phyloP scores from a whole-genome alignment of 441 rosid genomes.

The Dalechampia spathulata region DNA sequence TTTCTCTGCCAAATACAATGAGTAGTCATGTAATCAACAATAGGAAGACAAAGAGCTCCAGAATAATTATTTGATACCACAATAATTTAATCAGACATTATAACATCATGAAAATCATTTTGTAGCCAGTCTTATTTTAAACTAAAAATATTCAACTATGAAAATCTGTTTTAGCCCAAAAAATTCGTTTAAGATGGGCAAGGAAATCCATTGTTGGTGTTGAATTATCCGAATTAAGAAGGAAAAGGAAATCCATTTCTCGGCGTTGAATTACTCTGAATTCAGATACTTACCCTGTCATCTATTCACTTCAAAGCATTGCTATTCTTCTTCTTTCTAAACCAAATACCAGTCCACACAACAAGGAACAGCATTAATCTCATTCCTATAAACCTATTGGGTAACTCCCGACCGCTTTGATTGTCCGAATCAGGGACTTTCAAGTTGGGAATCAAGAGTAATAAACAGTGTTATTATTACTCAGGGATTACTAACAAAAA shows the following conservation, averaged over 20 bases:
- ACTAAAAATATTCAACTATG: no score
- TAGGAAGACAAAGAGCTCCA: background rate
- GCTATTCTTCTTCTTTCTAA: background rate
- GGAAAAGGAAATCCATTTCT: no score
- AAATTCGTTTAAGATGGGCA: no score
- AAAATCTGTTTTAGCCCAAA: no score
- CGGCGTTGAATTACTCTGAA: no score
- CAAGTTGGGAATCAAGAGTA: background rate
- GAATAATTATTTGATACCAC: background rate
- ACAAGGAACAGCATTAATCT: background rate
- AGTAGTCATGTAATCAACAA: constrained; percentile 9
- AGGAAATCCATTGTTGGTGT: no score
- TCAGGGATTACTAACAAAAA: background rate
- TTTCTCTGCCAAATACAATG: constrained; percentile 58
- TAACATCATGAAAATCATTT: background rate
- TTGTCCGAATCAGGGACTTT: background rate
- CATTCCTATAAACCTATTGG: background rate
- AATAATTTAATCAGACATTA: no score
- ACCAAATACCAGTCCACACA: background rate
- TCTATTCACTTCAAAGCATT: background rate
- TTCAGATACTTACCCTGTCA: background rate
- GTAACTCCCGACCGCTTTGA: background rate
- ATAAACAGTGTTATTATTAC: background rate
- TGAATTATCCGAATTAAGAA: no score
- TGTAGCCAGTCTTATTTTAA: no score